Evolutionary conservation across 2,329 filamentous ascomycete species (phyloP).

Genomic region (Aspergillus arachidicola): DNA sequence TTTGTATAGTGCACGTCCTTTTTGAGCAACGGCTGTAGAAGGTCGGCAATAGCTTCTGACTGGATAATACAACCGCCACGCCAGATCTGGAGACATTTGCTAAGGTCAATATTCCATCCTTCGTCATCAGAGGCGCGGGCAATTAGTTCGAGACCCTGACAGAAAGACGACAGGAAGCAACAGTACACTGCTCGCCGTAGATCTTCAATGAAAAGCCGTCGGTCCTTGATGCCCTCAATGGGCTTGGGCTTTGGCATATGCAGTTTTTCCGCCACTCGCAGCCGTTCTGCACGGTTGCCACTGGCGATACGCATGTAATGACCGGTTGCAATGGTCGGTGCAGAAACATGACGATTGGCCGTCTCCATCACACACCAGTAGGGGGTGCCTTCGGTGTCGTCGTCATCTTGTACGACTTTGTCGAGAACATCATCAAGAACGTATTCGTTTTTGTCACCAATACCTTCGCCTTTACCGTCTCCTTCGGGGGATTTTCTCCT

Average conservation of each 20-base stretch:
- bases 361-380: conserved; percentile 67
- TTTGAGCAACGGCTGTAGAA: conserved; percentile 50
- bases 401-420: conserved; percentile 71
- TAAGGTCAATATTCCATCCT: conserved; percentile 56
- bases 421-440: conserved; percentile 66
- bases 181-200: conserved; percentile 64
- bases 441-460: conserved; percentile 43
- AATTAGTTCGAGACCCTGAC: conserved; percentile 68
- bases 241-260: conserved; percentile 43
- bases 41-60: conserved; percentile 64
- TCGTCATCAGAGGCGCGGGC: conserved; percentile 60
- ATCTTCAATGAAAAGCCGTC: conserved; percentile 56
- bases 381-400: conserved; percentile 67
- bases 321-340: conserved; percentile 64
- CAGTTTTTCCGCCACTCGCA: conserved; percentile 54
- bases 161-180: conserved; percentile 63
- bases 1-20: conserved; percentile 34
- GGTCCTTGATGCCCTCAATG: conserved; percentile 34
- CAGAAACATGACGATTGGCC: conserved; percentile 62
- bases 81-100: conserved; percentile 60
- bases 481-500: conserved; percentile 49
- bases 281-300: conserved; percentile 60
- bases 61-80: conserved; percentile 72
- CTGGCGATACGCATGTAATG: conserved; percentile 67
- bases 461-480: conserved; percentile 37